Evolutionary conservation across 2,329 filamentous ascomycete genomes (phyloP), one percentile per base, ranked within the genome.

Genomic region (Metarhizium humberi): DNA sequence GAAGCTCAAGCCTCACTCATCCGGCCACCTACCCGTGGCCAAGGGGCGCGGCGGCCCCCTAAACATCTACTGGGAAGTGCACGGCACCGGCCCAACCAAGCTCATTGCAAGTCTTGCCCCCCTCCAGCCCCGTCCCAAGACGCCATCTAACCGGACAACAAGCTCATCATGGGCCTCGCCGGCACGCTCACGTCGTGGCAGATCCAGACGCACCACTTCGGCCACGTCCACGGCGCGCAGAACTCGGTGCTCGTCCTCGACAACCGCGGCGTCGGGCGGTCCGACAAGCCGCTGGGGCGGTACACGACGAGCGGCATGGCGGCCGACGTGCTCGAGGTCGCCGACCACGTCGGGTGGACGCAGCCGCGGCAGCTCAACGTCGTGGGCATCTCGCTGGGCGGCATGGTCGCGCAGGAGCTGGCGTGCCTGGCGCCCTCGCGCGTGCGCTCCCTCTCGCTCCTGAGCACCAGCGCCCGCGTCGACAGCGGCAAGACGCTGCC

Each of bases 331-430:
- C 66, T 92, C 60, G 88, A 94, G 63, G 73, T 94, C 18, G 68
- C 82, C 32, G 79, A 85, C 60, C 80, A 88, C 63, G 67, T 94
- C 10, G 84, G 82, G 59, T 95, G 88, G 88, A 83, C 66, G 8
- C 66, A 56, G 50, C 69, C 54, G 59, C 77, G 66, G 62, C 75
- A 63, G 72, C 77, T 74, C 67, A 84, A 96, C 72, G 68, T 95
- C 53, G 76, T 88, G 38, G 91, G 90, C 55, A 84, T 92, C 60
- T 90, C 86, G 57, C 88, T 95, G 80, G 90, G 90, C 59, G 90
- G 91, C 64, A 95, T 96, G 91, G 92, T 96, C 63, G 83, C 88
- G 2, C 91, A 95, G 70, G 91, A 96, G 72, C 66, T 96, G 4
- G 82, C 78, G 25, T 74, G 71, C 61, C 68, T 75, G n/a, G 70